Evolutionary conservation across 2,329 filamentous ascomycete species (phyloP).

Genomic region (Fusarium torulosum): DNA sequence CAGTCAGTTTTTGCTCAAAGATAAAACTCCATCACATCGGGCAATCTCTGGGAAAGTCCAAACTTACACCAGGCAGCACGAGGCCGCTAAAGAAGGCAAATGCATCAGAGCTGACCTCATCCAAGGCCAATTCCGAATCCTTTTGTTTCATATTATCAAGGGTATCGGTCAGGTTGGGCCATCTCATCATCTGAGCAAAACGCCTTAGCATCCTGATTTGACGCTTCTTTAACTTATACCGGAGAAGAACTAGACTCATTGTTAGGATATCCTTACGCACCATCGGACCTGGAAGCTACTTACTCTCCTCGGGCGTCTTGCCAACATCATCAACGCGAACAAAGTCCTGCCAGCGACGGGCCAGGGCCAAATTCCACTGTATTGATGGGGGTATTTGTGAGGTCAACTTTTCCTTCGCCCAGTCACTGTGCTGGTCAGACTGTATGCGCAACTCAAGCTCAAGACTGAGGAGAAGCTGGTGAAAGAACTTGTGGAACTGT

Average conservation of each 20-base stretch:
- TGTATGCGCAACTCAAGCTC: slow-evolving; percentile 79
- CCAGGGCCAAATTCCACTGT: slow-evolving; percentile 79
- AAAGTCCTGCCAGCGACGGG: slow-evolving; percentile 78
- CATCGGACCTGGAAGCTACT: slow-evolving; percentile 33
- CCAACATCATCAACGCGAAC: slow-evolving; percentile 74
- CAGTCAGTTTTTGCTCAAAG: slow-evolving; percentile 22
- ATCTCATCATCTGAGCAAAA: slow-evolving; percentile 80
- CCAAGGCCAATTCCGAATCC: slow-evolving; percentile 68
- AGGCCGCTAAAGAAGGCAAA: slow-evolving; percentile 84
- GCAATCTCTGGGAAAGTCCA: too few species aligned
- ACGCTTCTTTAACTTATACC: slow-evolving; percentile 72
- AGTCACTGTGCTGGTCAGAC: slow-evolving; percentile 69
- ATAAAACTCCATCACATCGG: background rate
- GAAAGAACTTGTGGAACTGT: slow-evolving; percentile 76
- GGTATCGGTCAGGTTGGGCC: slow-evolving; percentile 78
- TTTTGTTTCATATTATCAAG: slow-evolving; percentile 71
- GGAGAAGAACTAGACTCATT: slow-evolving; percentile 65
- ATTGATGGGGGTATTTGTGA: slow-evolving; percentile 76
- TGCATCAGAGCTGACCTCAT: slow-evolving; percentile 75
- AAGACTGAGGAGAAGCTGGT: slow-evolving; percentile 79
- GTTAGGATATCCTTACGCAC: slow-evolving; percentile 1
- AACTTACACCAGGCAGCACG: slow-evolving; percentile 74
- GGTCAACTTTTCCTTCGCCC: slow-evolving; percentile 73
- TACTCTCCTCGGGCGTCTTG: slow-evolving; percentile 63
- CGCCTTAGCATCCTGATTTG: slow-evolving; percentile 77